Evolutionary conservation across 2,329 filamentous ascomycete genomes (phyloP).

Genomic region (Pseudonectria buxi): DNA sequence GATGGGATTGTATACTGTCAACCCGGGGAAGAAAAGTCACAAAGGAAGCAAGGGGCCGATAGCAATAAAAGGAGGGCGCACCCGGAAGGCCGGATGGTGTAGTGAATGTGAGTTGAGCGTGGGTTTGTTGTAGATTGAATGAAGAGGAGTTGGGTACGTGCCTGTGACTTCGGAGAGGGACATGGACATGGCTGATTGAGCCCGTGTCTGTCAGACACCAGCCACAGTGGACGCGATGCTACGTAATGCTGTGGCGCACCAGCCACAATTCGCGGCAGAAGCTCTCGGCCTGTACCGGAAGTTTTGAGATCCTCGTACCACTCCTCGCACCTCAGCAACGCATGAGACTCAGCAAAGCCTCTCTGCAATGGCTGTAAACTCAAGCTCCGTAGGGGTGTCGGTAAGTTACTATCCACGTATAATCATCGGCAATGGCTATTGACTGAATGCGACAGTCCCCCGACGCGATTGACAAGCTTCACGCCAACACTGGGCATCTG

Average conservation of each 20-base stretch:
- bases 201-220: no score
- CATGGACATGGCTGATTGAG: no score
- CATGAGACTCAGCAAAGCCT: slow-evolving; percentile 6
- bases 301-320: slow-evolving; percentile 17
- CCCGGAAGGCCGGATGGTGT: no score
- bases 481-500: slow-evolving; percentile 30
- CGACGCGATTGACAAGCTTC: slow-evolving; percentile 34
- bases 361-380: slow-evolving; percentile 28
- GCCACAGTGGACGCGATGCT: no score
- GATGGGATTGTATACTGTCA: no score
- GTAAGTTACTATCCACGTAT: slow-evolving; percentile 18
- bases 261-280: no score
- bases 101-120: no score
- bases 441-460: slow-evolving; percentile 24
- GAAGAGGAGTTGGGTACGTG: no score
- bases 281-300: not conserved
- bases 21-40: not conserved
- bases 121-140: no score
- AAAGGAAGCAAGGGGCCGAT: not conserved
- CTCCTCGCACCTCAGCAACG: slow-evolving; percentile 11
- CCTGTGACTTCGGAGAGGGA: no score
- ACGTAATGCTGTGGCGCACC: no score
- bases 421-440: slow-evolving; percentile 6
- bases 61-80: slow-evolving; percentile 1
- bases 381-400: slow-evolving; percentile 21